Percentiles rank a stretch among this genome's conserved stretches.
These are phyloP conservation scores for Clonostachys rhizophaga DNA, from an alignment of 2,329 filamentous ascomycete genomes.

Conservation along the genomic window DNA sequence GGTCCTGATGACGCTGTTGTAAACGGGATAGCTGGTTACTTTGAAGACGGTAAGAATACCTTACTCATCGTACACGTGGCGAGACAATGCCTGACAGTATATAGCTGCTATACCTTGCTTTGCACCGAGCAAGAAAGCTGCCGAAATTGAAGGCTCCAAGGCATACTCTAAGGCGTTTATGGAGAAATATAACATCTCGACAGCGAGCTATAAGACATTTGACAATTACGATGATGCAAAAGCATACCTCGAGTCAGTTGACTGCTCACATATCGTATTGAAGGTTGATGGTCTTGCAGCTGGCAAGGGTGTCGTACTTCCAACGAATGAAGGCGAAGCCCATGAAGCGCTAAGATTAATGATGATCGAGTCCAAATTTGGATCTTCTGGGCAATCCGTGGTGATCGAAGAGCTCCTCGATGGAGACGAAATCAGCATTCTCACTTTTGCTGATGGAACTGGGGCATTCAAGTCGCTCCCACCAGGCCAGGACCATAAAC, in stretches of 20 bases:
- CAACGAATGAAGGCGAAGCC: constrained; percentile 49
- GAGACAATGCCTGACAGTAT: not conserved
- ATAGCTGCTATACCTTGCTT: constrained; percentile 56
- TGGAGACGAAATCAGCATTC: constrained; percentile 64
- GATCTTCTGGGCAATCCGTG: constrained; percentile 61
- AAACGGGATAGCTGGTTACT: constrained; percentile 68
- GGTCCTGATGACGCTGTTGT: constrained; percentile 73
- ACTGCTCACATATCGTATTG: constrained; percentile 58
- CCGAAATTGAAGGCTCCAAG: constrained; percentile 73
- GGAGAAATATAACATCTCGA: constrained; percentile 67
- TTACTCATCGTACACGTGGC: not conserved
- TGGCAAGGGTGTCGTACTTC: constrained; percentile 56
- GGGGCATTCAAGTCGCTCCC: constrained; percentile 58
- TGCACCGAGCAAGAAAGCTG: constrained; percentile 64
- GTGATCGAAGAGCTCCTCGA: constrained; percentile 70
- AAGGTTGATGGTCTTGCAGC: constrained; percentile 72
- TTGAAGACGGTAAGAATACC: constrained; percentile 35
- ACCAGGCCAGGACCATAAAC: constrained; percentile 70
- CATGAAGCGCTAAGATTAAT: constrained; percentile 59
- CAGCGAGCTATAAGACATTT: constrained; percentile 69
- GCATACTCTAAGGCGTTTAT: constrained; percentile 79
- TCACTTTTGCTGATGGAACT: constrained; percentile 62
- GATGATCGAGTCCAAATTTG: constrained; percentile 64
- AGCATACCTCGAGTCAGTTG: constrained; percentile 55
- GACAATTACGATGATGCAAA: constrained; percentile 52